phyloP scores from a whole-genome alignment of 129 eudicot genomes.

The Centaurea solstitialis region DNA sequence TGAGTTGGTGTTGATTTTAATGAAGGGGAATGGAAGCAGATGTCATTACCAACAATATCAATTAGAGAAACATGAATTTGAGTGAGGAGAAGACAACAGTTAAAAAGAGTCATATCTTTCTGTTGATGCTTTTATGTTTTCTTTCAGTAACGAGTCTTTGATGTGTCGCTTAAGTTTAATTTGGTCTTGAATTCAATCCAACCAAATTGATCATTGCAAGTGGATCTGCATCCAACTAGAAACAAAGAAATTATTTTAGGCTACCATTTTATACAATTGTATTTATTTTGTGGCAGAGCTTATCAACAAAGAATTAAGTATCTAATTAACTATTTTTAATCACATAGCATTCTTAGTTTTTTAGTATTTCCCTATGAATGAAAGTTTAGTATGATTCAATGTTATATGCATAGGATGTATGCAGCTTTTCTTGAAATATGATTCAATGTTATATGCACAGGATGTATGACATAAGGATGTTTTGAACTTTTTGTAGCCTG shows the following conservation, averaged over 20 bases:
- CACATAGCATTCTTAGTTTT: neutral
- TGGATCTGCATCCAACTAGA: constrained; percentile 1
- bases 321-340: neutral
- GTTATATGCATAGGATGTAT: too few species aligned
- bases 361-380: neutral
- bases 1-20: too few species aligned
- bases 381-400: neutral
- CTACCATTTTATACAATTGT: constrained; percentile 6
- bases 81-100: neutral
- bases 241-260: neutral
- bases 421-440: neutral
- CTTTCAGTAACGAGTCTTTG: neutral
- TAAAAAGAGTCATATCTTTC: neutral
- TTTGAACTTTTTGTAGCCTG: constrained; percentile 7
- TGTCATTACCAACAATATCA: neutral
- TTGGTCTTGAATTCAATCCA: neutral
- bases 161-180: neutral
- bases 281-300: neutral
- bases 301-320: neutral
- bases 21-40: too few species aligned
- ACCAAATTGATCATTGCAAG: neutral
- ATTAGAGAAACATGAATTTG: neutral
- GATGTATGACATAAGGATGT: neutral
- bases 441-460: neutral
- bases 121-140: neutral